Evolutionary conservation across 805 yeast genomes (phyloP), one percentile per base, ranked within the genome.

Genomic region (Pichia cephalocereana): DNA sequence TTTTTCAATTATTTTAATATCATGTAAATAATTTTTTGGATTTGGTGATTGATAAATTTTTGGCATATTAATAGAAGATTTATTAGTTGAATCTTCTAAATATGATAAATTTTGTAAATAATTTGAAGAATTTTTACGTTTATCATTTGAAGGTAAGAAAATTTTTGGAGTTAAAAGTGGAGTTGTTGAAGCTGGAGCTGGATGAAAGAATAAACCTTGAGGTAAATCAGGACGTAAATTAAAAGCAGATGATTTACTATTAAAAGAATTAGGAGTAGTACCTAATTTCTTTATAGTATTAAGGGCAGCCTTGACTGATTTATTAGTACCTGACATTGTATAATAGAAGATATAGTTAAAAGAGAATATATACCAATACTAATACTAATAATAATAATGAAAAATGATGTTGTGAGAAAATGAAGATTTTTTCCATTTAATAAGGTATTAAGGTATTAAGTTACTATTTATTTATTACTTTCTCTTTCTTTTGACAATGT

Each of bases 221-320:
- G 70, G 70, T 30, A 66, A 51, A 11, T 46, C 46, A 27, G 68
- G 69, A 45, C 58, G 65, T 30, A 66, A 40, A 46, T 67, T 67
- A 56, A 65, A 67, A 8, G 65, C 70, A 18, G 69, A 64, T 2
- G 69, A 64, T 51, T 61, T 66, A 7, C 63, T 40, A 46, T 66
- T 67, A 53, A 58, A 67, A 49, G 64, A 65, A 50, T 67, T 67
- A 19, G 70, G 70, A 3, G 68, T 65, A 10, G 57, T 48, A 4
- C 66, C 55, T n/a, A 66, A 49, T 44, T 63, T 61, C 12, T 34
- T 34, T 9, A 14, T 14, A 8, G 17, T 14, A 14, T 7, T 15
- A 14, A 3, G 1, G 2, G 37, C 37, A 12, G 37, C 12, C 17
- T 34, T 34, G 17, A 8, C 7, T 23, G 26, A 23, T 23, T 23